Conservation (phyloP, 139 green algal genomes). For the Chlamydomonas sp. region DNA sequence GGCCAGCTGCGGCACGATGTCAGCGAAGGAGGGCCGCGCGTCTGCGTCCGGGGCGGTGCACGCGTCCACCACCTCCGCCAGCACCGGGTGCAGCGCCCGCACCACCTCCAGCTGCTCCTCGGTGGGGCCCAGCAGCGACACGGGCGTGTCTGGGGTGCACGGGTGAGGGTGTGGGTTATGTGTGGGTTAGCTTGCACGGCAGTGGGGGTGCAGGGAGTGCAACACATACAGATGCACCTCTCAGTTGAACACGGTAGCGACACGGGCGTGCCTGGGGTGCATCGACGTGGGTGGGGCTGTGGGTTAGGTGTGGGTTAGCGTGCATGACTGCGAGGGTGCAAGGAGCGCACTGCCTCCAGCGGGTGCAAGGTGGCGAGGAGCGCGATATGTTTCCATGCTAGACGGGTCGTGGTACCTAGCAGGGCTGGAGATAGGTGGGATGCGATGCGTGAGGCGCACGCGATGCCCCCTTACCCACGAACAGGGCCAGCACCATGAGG, state of each 20-base stretch:
- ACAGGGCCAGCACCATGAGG: slow-evolving; percentile 11
- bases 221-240: not conserved
- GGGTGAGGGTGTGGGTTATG: no score
- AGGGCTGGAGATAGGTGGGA: no score
- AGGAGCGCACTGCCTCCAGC: not conserved
- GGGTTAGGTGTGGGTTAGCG: no score
- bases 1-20: not conserved
- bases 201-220: not conserved
- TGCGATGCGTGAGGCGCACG: not conserved
- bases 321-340: not conserved
- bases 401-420: no score
- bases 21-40: not conserved
- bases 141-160: not conserved
- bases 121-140: slow-evolving; percentile 18
- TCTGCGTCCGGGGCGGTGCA: not conserved
- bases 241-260: not conserved
- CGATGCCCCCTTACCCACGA: not conserved
- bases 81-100: not conserved
- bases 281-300: no score
- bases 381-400: no score
- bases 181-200: no score
- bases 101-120: slow-evolving; percentile 5
- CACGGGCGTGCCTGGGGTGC: slow-evolving; percentile 4
- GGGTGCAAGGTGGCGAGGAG: no score
- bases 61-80: slow-evolving; percentile 1